Percentiles rank a stretch among this genome's conserved stretches.
These are phyloP conservation scores for Lepidium didymum DNA, from an alignment of 345 rosid genomes.

Conservation along the genomic window DNA sequence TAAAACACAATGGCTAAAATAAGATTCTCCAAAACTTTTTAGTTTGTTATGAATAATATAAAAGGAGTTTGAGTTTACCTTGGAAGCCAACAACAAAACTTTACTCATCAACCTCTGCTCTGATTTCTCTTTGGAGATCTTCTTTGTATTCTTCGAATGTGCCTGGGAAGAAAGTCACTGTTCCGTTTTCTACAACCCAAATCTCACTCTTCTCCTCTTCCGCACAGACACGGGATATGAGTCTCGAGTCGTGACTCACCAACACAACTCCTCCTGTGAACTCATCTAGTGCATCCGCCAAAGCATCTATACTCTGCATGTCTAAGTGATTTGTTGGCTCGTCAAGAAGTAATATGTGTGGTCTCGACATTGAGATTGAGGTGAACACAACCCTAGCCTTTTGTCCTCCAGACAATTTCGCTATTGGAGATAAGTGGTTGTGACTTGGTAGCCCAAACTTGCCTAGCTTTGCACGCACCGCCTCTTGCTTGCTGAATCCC, in stretches of 20 bases:
- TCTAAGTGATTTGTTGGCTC: conserved; percentile 97
- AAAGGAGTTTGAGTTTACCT: conserved; percentile 17
- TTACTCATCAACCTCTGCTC: conserved; percentile 71
- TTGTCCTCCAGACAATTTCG: conserved; percentile 88
- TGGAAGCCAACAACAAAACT: conserved; percentile 16
- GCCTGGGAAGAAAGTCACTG: conserved; percentile 50
- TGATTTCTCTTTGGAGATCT: conserved; percentile 71
- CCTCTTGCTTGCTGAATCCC: conserved; percentile 93
- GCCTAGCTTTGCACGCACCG: conserved; percentile 95
- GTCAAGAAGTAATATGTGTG: conserved; percentile 79
- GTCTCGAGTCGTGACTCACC: conserved; percentile 92
- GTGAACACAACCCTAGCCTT: conserved; percentile 90
- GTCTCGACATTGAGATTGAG: conserved; percentile 86
- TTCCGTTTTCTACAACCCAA: conserved; percentile 91
- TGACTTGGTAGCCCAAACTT: conserved; percentile 90
- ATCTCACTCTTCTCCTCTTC: conserved; percentile 81
- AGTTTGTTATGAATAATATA: neutral
- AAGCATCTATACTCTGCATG: conserved; percentile 94
- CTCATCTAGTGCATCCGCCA: conserved; percentile 90
- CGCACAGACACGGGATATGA: conserved; percentile 80
- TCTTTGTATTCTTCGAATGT: conserved; percentile 82
- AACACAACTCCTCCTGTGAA: conserved; percentile 86
- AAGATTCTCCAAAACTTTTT: conserved; percentile 12
- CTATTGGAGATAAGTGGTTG: conserved; percentile 83
- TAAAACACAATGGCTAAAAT: neutral